These are phyloP conservation scores for Caryocar brasiliense DNA, from an alignment of 441 rosid species.

Conservation along the genomic window DNA sequence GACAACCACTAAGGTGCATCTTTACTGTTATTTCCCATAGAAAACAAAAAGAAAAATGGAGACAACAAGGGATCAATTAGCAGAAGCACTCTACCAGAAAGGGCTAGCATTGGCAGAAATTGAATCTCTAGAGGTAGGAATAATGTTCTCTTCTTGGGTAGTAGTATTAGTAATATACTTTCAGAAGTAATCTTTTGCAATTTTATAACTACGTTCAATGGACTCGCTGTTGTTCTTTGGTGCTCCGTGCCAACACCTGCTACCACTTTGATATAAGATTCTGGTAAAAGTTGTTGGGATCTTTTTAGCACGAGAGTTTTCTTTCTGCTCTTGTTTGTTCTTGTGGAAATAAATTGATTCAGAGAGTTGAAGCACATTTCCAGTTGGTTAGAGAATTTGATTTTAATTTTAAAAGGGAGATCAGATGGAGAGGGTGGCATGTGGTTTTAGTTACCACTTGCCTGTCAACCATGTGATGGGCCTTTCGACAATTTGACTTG, in stretches of 20 bases:
- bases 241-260: not conserved
- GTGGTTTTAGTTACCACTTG: too few species aligned
- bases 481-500: too few species aligned
- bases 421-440: too few species aligned
- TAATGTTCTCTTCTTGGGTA: not conserved
- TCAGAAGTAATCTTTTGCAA: not conserved
- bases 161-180: not conserved
- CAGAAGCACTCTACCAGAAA: constrained; percentile 79
- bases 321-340: too few species aligned
- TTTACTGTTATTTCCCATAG: constrained; percentile 23
- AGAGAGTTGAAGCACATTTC: too few species aligned
- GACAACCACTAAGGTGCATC: not conserved
- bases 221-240: not conserved
- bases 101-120: constrained; percentile 68
- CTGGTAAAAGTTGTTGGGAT: too few species aligned
- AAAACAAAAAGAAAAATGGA: constrained; percentile 75
- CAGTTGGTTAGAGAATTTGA: too few species aligned
- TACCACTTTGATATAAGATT: not conserved
- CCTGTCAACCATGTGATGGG: too few species aligned
- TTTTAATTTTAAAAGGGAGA: too few species aligned
- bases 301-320: too few species aligned
- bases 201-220: not conserved
- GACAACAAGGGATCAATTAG: constrained; percentile 68
- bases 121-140: constrained; percentile 50
- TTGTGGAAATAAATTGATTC: too few species aligned